Evolutionary conservation across 306 rosid genomes (phyloP).

Genomic region (Quercus engelmannii): DNA sequence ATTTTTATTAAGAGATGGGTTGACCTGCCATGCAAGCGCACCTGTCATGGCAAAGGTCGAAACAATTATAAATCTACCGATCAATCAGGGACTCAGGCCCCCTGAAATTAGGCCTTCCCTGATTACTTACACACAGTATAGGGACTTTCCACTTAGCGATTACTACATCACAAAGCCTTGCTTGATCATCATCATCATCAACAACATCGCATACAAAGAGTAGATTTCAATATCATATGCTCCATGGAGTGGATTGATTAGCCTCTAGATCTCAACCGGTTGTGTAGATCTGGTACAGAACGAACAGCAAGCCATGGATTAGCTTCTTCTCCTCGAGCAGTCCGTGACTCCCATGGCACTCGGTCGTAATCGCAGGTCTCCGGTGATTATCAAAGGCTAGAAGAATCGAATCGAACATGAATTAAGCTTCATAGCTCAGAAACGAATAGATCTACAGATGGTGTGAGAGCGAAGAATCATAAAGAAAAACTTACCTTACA

Average conservation of each 20-base stretch:
- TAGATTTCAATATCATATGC: neutral
- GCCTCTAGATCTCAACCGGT: neutral
- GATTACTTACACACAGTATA: neutral
- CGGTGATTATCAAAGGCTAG: neutral
- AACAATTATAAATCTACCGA: neutral
- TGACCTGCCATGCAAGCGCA: slow-evolving; percentile 2
- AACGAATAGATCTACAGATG: neutral
- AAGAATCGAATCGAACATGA: neutral
- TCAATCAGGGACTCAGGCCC: neutral
- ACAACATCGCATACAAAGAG: neutral
- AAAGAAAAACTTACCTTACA: too few relatives aligned
- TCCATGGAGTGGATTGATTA: neutral
- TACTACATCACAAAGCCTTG: neutral
- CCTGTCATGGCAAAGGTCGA: neutral
- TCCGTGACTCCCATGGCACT: neutral
- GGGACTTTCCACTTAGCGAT: neutral
- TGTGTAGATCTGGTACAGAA: neutral
- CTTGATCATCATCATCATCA: too few relatives aligned
- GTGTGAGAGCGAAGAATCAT: neutral
- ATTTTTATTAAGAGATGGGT: neutral
- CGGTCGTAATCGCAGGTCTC: neutral
- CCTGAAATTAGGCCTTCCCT: neutral
- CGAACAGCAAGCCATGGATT: neutral
- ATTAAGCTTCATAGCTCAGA: neutral
- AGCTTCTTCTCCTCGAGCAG: neutral